Conservation (phyloP, 257 asterid species). For the Plectranthus barbatus region DNA sequence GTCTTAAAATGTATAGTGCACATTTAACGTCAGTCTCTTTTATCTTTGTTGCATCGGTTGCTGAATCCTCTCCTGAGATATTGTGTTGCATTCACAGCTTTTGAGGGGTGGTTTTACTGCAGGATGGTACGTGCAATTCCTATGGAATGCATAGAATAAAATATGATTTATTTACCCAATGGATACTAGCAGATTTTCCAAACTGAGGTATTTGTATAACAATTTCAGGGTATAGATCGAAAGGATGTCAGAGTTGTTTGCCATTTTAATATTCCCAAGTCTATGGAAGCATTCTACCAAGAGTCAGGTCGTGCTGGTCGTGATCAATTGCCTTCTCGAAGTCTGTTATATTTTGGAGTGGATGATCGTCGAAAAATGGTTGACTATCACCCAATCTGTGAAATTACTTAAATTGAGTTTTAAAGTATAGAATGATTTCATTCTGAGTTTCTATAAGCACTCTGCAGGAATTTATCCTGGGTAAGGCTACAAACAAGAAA, state of each 20-base stretch:
- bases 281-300: conserved; percentile 97
- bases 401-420: background rate
- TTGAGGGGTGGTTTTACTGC: conserved; percentile 39
- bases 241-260: conserved; percentile 94
- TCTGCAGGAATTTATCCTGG: conserved; percentile 74
- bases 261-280: conserved; percentile 89
- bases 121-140: conserved; percentile 73
- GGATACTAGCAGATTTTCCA: conserved; percentile 9
- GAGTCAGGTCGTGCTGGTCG: conserved; percentile 99
- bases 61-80: conserved; percentile 34
- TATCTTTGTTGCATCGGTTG: conserved; percentile 15
- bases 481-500: conserved; percentile 56
- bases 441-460: conserved; percentile 11
- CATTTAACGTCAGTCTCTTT: conserved; percentile 18
- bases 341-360: conserved; percentile 83
- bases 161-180: conserved; percentile 4
- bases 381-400: conserved; percentile 11
- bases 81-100: conserved; percentile 23
- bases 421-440: background rate
- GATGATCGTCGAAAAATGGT: conserved; percentile 89
- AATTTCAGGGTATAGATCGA: conserved; percentile 78
- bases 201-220: conserved; percentile 1
- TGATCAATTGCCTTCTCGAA: conserved; percentile 86
- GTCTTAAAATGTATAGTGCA: background rate
- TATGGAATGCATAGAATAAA: background rate